These are phyloP conservation scores for Dunaliella primolecta DNA, from an alignment of 139 green algal species.

Conservation along the genomic window DNA sequence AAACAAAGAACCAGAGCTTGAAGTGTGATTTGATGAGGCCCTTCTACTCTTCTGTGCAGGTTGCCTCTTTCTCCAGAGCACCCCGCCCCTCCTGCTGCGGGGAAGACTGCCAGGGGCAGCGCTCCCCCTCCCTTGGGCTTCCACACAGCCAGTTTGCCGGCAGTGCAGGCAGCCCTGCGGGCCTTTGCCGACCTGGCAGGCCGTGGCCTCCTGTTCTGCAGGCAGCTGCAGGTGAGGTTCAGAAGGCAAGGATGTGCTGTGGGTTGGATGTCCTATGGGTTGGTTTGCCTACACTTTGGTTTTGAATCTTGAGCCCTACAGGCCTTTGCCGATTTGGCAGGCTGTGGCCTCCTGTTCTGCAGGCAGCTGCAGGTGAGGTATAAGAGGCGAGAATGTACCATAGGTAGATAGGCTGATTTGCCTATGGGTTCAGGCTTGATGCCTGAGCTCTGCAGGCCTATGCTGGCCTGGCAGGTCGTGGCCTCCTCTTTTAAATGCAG, in stretches of 20 bases:
- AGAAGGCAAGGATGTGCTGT: no score
- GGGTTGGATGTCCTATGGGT: no score
- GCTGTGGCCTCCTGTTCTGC: constrained; percentile 7
- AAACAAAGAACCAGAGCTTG: no score
- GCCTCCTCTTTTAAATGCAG: constrained; percentile 1
- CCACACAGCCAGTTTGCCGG: background rate
- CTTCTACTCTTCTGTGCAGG: no score
- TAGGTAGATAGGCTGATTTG: no score
- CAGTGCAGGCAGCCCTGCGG: background rate
- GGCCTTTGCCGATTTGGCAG: background rate
- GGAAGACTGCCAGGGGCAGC: no score
- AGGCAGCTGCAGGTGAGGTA: background rate
- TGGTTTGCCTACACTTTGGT: no score
- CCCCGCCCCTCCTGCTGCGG: no score
- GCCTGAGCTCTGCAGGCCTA: background rate
- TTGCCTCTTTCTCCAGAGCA: constrained; percentile 50
- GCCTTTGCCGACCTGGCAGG: background rate
- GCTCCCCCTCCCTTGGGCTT: background rate
- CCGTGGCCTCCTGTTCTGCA: constrained; percentile 8
- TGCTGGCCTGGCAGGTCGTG: background rate
- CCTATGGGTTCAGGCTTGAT: no score
- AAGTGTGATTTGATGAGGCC: no score
- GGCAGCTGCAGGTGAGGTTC: background rate
- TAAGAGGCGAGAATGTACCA: no score
- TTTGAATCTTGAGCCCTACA: no score